phyloP scores from a whole-genome alignment of 202 grass and related monocot genomes.

The Panicum virgatum region DNA sequence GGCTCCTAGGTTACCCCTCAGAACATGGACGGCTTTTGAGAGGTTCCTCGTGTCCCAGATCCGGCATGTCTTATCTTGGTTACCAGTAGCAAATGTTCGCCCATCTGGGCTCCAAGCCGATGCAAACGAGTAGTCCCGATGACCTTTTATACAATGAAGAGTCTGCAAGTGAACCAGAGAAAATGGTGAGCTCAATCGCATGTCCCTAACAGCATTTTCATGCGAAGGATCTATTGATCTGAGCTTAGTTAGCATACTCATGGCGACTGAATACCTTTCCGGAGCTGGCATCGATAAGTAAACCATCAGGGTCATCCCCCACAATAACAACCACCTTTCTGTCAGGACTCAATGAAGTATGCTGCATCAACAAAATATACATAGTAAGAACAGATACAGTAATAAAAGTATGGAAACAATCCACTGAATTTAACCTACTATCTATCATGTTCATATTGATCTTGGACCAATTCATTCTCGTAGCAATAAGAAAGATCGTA shows the following conservation, averaged over 20 bases:
- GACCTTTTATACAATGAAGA: conserved; percentile 65
- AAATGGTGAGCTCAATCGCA: conserved; percentile 8
- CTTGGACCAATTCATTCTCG: conserved; percentile 17
- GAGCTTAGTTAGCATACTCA: conserved; percentile 23
- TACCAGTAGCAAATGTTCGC: conserved; percentile 79
- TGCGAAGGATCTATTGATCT: not conserved
- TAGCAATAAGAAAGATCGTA: not conserved
- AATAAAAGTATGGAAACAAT: conserved; percentile 19
- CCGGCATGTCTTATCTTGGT: conserved; percentile 95
- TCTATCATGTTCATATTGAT: no score
- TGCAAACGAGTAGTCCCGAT: conserved; percentile 82
- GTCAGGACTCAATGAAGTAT: conserved; percentile 82
- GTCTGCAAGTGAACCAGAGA: conserved; percentile 47
- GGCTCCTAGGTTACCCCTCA: conserved; percentile 84
- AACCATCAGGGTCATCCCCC: conserved; percentile 71
- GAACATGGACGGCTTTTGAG: conserved; percentile 64
- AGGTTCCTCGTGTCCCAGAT: conserved; percentile 81
- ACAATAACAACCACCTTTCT: conserved; percentile 78
- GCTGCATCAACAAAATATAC: conserved; percentile 56
- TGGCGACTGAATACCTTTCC: conserved; percentile 57
- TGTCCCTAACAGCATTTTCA: not conserved
- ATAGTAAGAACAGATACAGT: conserved; percentile 10
- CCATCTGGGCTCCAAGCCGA: conserved; percentile 88
- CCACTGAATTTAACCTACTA: not conserved
- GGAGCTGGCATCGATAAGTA: conserved; percentile 81